Base-by-base conservation (phyloP, 169 alveolate genomes). In the Cryptosporidium muris region DNA sequence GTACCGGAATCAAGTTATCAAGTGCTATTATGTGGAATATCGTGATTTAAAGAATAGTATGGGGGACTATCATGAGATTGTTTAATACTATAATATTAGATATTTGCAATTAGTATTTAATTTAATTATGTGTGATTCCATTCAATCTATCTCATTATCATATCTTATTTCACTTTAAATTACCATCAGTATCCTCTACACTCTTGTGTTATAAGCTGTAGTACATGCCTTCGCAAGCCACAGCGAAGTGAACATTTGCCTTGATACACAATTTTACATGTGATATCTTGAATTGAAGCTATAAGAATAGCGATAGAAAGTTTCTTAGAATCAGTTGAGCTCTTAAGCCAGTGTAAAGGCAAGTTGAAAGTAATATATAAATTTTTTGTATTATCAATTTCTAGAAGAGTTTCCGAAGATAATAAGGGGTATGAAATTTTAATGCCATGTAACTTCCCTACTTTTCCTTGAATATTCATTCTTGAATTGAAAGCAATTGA, bases 231-330 rank as follows among this genome's bases (percentile, higher is more conserved):
- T 45, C 85, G 54, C 7, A 74, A 36, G 8, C 85, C 85, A 74
- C 85, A 74, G 45, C 85, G 54, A 36, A 74, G 16, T 42, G 67
- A 6, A 40, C 85, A 54, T 60, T 58, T 74, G 58, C 85, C 54
- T 25, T 74, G 85, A 45, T 66, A 68, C 34, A 74, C 60, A 48
- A 74, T 43, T 56, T 74, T 40, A 6, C 37, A 43, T 36, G 60
- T 8, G 38, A 74, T n/a, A n/a, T 74, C 45, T 16, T 43, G 42
- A n/a, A 74, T 60, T 16, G 51, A 34, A 1, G 85, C 40, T 12
- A 60, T 58, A 40, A 74, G 45, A 25, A 51, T 62, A 2, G 85
- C 85, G 4, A 74, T 9, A 60, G 43, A 60, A 12, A 74, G 4
- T 42, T 74, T 74, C 1, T 34, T 25, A 2, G 42, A 74, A 42